Evolutionary conservation across 495 filamentous ascomycete genomes (phyloP), one percentile per base, ranked within the genome.

Genomic region (Bacidia gigantensis): DNA sequence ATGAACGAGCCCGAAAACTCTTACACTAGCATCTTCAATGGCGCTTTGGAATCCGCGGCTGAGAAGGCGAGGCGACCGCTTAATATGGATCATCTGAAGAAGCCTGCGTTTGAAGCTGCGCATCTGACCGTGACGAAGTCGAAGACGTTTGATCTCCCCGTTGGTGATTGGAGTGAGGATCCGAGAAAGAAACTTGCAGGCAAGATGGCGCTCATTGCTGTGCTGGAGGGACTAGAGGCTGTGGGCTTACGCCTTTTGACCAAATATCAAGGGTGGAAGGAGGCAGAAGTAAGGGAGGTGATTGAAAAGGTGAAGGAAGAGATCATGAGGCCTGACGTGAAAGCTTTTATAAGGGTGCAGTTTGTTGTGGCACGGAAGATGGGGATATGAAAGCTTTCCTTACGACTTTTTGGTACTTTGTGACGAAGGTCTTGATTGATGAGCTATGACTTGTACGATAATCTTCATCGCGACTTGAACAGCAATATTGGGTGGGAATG

Each of bases 171-270:
- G 75, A 68, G 69, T 1, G 62, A 73, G 3, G 74, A 77, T 52
- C 67, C 68, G 1, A 65, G 67, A 29, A 77, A 78, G 51, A 75
- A 76, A 40, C 69, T 69, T 5, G 64, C 78, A 0, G 81, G 77
- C 3, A 86, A 83, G 56, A 76, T 85, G 66, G 82, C 75, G 58
- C 68, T 89, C 14, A 74, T 87, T 23, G 65, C 73, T 0, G 60
- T 77, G 47, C 63, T 88, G 29, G 81, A 83, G 58, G 79, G 78
- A 1, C 59, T 87, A 42, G 85, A 89, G 61, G 72, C 83, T 1
- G 57, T 66, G 17, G 71, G 71, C 29, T 54, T 89, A 54, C 71
- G 85, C 18, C 68, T 73, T 20, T 59, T 89, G 24, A 87, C 83
- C 1, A 70, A 67, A 46, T 65, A 72, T 21, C 69, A 76, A 44